Base-by-base conservation (phyloP, 768 basidiomycete species). In the Boletus coccyginus region DNA sequence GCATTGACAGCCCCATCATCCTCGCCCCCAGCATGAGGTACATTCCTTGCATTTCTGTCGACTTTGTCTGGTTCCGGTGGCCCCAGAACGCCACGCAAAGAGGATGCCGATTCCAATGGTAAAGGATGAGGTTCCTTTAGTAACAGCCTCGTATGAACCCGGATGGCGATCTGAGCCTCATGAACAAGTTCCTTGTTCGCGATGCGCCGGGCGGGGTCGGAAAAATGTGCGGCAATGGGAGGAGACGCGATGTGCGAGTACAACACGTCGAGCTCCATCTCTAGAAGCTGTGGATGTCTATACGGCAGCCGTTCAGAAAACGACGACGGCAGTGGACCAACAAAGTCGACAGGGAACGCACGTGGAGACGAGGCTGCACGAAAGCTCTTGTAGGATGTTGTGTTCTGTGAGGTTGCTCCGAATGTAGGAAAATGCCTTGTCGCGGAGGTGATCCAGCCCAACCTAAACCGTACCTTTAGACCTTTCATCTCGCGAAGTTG, bases 401-500 rank as follows among this genome's bases (percentile, higher is more conserved):
- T 21, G n/a, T 2, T 41, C n/a, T 12, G 40, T 13, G 39, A 70
- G 57, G 32, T 59, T 61, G 32, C 11, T 44, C 35, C 39, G 44
- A 27, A 71, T 66, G 32, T 58, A 41, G 6, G 39, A 7, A 17
- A 71, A 54, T 9, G 69, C 69, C 5, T 45, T 35, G 5, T 61
- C 57, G 2, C 63, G 56, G 14, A 69, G 55, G 19, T 42, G 2
- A 5, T 65, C 56, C 0, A 71, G 33, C 17, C 67, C 60, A 19
- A 69, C 52, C 69, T 69, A 27, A 39, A 27, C 7, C 1, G n/a
- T 13, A 5, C 5, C 2, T 43, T 46, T 19, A 42, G 36, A 24
- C 21, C 10, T 21, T 21, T 21, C 9, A 32, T 24, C 6, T 27
- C 27, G 6, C 10, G 14, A 21, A 21, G 21, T 21, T 75, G 73